These are phyloP conservation scores for Amanita muscaria DNA, from an alignment of 768 basidiomycete species.

Conservation along the genomic window DNA sequence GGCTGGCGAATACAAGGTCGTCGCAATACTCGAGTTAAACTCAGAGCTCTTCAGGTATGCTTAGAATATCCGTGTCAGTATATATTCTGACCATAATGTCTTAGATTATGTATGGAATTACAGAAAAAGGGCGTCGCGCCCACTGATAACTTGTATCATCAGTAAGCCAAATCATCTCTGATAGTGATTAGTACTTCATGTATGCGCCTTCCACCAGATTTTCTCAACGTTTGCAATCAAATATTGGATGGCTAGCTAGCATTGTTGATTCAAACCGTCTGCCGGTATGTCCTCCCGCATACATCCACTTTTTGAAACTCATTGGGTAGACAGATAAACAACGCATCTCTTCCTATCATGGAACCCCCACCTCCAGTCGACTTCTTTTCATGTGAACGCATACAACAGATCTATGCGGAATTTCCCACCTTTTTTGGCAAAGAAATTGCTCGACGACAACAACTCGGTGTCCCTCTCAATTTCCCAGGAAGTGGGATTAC, in stretches of 20 bases:
- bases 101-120: constrained; percentile 54
- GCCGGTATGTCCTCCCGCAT: constrained; percentile 29
- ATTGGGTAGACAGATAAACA: constrained; percentile 21
- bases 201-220: constrained; percentile 34
- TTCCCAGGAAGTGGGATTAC: constrained; percentile 5
- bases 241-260: constrained; percentile 62
- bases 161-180: constrained; percentile 34
- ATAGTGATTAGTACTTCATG: background rate
- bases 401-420: constrained; percentile 55
- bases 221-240: constrained; percentile 53
- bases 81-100: constrained; percentile 7
- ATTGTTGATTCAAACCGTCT: constrained; percentile 50
- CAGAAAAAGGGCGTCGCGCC: constrained; percentile 41
- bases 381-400: constrained; percentile 45
- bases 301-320: constrained; percentile 1
- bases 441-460: constrained; percentile 43
- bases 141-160: constrained; percentile 43
- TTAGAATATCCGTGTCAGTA: constrained; percentile 3
- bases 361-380: constrained; percentile 44
- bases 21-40: constrained; percentile 58
- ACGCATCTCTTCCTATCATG: constrained; percentile 45
- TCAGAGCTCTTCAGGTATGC: constrained; percentile 59
- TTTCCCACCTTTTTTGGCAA: constrained; percentile 56
- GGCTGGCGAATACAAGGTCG: constrained; percentile 42
- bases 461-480: constrained; percentile 15